phyloP scores from a whole-genome alignment of 2,329 filamentous ascomycete species.

The Verticillium tricorpus region DNA sequence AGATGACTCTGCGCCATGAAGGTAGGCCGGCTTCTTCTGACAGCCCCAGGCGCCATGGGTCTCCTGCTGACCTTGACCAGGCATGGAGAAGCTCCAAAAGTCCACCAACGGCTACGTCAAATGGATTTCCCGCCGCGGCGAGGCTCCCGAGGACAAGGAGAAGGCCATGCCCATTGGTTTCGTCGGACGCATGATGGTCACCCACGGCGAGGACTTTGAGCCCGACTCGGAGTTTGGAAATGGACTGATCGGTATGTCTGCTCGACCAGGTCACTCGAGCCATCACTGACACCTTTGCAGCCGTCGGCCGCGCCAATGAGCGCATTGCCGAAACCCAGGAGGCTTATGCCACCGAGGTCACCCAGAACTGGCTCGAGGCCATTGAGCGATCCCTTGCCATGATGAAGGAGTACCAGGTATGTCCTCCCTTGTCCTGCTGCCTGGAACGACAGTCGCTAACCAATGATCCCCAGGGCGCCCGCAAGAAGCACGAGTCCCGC shows the following conservation, averaged over 20 bases:
- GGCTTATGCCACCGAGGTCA: slow-evolving; percentile 72
- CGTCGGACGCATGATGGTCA: slow-evolving; percentile 79
- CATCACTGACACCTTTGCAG: slow-evolving; percentile 31
- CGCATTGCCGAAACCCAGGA: slow-evolving; percentile 82
- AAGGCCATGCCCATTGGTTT: slow-evolving; percentile 76
- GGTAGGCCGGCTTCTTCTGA: slow-evolving; percentile 50
- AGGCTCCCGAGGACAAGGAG: slow-evolving; percentile 77
- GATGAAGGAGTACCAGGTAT: slow-evolving; percentile 96
- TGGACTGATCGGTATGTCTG: slow-evolving; percentile 63
- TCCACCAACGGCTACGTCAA: slow-evolving; percentile 86
- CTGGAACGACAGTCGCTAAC: slow-evolving; percentile 8
- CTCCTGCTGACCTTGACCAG: slow-evolving; percentile 36
- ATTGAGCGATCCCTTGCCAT: slow-evolving; percentile 83
- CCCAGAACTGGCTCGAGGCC: slow-evolving; percentile 83
- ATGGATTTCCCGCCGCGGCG: slow-evolving; percentile 77
- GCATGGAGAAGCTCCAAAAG: slow-evolving; percentile 84
- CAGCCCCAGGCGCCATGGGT: not conserved
- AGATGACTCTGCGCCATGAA: slow-evolving; percentile 86
- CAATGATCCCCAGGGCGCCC: slow-evolving; percentile 51
- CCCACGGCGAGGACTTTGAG: slow-evolving; percentile 90
- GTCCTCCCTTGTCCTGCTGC: slow-evolving; percentile 16
- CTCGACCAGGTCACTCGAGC: not conserved
- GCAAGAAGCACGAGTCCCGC: slow-evolving; percentile 90
- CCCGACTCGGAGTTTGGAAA: slow-evolving; percentile 86
- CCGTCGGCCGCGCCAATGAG: slow-evolving; percentile 82